These are phyloP conservation scores for Cercospora berteroae DNA, from an alignment of 2,329 filamentous ascomycete genomes.

Conservation along the genomic window DNA sequence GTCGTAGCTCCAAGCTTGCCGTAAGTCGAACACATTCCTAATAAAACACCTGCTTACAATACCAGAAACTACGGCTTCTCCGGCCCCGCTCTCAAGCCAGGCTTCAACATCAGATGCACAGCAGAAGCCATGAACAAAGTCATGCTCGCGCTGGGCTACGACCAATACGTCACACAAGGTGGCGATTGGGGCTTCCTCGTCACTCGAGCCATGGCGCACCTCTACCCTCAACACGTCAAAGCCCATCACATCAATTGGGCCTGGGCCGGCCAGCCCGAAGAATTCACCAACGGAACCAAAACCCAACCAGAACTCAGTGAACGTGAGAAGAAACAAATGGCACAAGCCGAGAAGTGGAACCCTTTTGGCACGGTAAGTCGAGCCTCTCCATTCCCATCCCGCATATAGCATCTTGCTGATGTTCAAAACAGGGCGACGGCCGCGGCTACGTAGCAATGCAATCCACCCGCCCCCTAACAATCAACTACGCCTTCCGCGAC, in stretches of 20 bases:
- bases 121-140: conserved; percentile 57
- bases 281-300: conserved; percentile 14
- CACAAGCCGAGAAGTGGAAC: conserved; percentile 42
- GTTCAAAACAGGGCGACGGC: conserved; percentile 45
- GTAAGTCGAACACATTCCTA: background rate
- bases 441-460: conserved; percentile 60
- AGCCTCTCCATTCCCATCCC: background rate
- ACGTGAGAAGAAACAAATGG: conserved; percentile 53
- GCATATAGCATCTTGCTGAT: background rate
- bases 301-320: conserved; percentile 43
- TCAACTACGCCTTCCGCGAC: conserved; percentile 67
- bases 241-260: conserved; percentile 48
- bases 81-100: conserved; percentile 55
- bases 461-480: conserved; percentile 67
- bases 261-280: conserved; percentile 45
- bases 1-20: conserved; percentile 64
- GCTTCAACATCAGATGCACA: conserved; percentile 51
- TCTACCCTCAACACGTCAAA: conserved; percentile 55
- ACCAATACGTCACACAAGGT: conserved; percentile 57
- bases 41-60: background rate
- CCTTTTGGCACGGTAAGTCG: conserved; percentile 52
- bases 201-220: conserved; percentile 58
- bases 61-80: conserved; percentile 61
- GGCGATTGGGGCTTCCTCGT: conserved; percentile 53
- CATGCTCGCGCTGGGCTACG: conserved; percentile 61